phyloP scores from a whole-genome alignment of 192 early-diverging fungal genomes.

The Backusella morwellensis region DNA sequence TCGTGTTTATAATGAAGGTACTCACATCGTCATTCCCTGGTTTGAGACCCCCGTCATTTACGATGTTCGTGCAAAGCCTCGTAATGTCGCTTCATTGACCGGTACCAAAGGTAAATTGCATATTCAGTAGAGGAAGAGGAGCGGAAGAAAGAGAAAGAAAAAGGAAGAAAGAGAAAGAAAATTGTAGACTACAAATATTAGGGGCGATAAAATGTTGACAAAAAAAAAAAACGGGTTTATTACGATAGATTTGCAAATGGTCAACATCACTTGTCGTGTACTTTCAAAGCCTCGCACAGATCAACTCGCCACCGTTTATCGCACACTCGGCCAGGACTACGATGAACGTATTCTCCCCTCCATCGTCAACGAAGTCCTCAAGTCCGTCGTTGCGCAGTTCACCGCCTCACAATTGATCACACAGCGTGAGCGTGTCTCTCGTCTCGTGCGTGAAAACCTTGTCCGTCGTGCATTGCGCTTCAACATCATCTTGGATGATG shows the following conservation, averaged over 20 bases:
- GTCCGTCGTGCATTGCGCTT: slow-evolving; percentile 77
- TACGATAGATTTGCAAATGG: slow-evolving; percentile 93
- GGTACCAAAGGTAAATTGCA: slow-evolving; percentile 84
- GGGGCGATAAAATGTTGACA: neutral
- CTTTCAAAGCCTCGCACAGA: slow-evolving; percentile 85
- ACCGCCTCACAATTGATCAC: slow-evolving; percentile 97
- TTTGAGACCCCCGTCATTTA: slow-evolving; percentile 94
- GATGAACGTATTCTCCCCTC: slow-evolving; percentile 97
- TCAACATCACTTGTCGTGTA: slow-evolving; percentile 98
- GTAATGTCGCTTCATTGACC: slow-evolving; percentile 95
- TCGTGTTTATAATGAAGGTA: slow-evolving; percentile 90
- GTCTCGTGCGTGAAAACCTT: slow-evolving; percentile 86
- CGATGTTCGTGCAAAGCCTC: slow-evolving; percentile 97
- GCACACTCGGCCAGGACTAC: slow-evolving; percentile 90
- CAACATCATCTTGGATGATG: slow-evolving; percentile 94
- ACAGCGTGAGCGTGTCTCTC: slow-evolving; percentile 94
- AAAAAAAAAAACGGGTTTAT: neutral
- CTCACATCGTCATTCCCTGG: slow-evolving; percentile 94
- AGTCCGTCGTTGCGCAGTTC: slow-evolving; percentile 98
- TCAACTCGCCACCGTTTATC: slow-evolving; percentile 78
- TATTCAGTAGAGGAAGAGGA: neutral
- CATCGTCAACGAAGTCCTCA: slow-evolving; percentile 97
- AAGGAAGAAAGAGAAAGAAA: no score
- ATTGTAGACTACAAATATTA: no score
- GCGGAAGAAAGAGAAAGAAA: neutral